Evolutionary conservation across 352 stramenopile species (phyloP).

Genomic region (Phytophthora fragariae): DNA sequence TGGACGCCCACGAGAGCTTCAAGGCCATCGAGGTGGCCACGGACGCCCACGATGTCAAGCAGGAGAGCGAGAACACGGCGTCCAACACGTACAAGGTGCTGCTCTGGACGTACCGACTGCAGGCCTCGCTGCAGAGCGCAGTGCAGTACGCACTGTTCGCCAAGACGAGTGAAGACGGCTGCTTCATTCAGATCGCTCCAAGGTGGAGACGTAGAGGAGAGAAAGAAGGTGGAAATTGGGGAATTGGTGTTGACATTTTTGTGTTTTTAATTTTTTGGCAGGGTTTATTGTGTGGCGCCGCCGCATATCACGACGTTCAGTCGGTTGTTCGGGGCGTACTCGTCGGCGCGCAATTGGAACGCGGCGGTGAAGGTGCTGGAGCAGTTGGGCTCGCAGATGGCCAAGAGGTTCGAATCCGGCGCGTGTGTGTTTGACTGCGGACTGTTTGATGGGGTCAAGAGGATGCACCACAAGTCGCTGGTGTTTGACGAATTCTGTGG

Average conservation of each 20-base stretch:
- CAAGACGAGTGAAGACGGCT: constrained; percentile 84
- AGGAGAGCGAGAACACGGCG: constrained; percentile 79
- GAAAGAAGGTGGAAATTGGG: not conserved
- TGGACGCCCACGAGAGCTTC: constrained; percentile 64
- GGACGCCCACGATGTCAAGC: constrained; percentile 63
- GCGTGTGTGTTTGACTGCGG: constrained; percentile 90
- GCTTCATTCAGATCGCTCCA: constrained; percentile 82
- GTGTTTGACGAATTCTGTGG: constrained; percentile 89
- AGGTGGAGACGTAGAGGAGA: constrained; percentile 40
- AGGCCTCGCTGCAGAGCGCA: constrained; percentile 76
- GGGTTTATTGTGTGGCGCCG: constrained; percentile 82
- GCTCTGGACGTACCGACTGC: constrained; percentile 83
- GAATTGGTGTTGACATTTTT: constrained; percentile 4
- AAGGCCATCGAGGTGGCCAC: constrained; percentile 72
- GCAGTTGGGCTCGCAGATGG: constrained; percentile 67
- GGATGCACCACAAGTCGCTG: constrained; percentile 80
- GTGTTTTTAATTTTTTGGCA: constrained; percentile 33
- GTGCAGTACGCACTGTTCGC: constrained; percentile 81
- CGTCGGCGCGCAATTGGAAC: constrained; percentile 71
- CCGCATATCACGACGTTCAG: constrained; percentile 83
- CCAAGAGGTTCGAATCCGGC: constrained; percentile 81
- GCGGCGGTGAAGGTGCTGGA: constrained; percentile 77
- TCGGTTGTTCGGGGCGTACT: constrained; percentile 71
- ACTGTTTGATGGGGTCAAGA: constrained; percentile 86
- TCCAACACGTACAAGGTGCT: constrained; percentile 77